Conservation (phyloP, 2,329 filamentous ascomycete genomes). For the Colletotrichum chlorophyti region DNA sequence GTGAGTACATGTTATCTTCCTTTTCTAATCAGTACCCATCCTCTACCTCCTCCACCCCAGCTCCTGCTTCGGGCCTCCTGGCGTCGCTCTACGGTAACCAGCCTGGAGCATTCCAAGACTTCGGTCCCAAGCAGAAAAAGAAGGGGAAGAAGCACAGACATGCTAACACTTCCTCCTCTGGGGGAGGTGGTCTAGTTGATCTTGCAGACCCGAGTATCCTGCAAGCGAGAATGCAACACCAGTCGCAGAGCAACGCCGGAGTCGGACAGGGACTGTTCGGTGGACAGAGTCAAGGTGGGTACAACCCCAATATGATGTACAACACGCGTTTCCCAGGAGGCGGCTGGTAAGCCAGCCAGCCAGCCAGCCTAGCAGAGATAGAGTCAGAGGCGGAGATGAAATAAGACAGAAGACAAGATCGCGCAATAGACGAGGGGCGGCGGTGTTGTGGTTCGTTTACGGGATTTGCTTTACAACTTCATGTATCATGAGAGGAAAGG, state of each 20-base stretch:
- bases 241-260: constrained; percentile 80
- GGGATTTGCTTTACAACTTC: constrained; percentile 27
- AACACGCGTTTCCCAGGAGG: constrained; percentile 41
- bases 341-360: constrained; percentile 30
- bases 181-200: constrained; percentile 99
- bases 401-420: too few relatives aligned
- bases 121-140: constrained; percentile 98
- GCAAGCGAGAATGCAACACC: constrained; percentile 95
- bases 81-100: constrained; percentile 90
- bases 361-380: too few relatives aligned
- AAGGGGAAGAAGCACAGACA: constrained; percentile 99
- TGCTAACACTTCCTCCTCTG: constrained; percentile 99
- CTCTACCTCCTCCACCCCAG: constrained; percentile 81
- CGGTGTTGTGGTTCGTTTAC: constrained; percentile 21
- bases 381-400: too few relatives aligned
- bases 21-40: constrained; percentile 86
- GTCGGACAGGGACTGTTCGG: constrained; percentile 90
- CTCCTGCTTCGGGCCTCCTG: constrained; percentile 89
- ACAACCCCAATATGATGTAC: constrained; percentile 88
- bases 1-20: constrained; percentile 97
- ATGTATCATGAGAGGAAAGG: constrained; percentile 30
- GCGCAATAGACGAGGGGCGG: constrained; percentile 17
- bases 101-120: constrained; percentile 87
- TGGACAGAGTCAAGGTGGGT: constrained; percentile 93
- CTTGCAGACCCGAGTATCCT: constrained; percentile 99